Conservation (phyloP, 495 filamentous ascomycete species). For the Hyphodiscus hymeniophilus region DNA sequence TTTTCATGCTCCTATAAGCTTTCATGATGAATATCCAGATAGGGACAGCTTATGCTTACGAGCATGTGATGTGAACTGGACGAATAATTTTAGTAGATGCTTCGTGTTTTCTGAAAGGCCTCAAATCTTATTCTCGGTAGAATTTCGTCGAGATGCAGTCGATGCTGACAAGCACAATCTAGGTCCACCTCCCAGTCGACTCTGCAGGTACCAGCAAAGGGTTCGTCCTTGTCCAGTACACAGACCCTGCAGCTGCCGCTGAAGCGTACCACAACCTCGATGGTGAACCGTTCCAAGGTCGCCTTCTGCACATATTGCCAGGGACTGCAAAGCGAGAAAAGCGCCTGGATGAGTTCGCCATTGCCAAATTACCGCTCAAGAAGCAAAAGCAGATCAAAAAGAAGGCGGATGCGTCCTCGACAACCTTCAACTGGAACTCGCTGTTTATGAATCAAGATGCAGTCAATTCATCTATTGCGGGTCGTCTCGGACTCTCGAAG, state of each 20-base stretch:
- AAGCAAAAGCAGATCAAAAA: conserved; percentile 86
- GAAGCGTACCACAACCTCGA: conserved; percentile 69
- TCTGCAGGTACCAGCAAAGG: conserved; percentile 65
- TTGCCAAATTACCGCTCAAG: conserved; percentile 85
- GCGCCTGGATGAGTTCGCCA: conserved; percentile 74
- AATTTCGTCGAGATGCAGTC: background rate
- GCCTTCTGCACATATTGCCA: conserved; percentile 81
- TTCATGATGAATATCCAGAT: conserved; percentile 94
- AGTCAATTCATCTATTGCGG: conserved; percentile 83
- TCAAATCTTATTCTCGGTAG: conserved; percentile 13
- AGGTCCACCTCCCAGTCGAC: conserved; percentile 80
- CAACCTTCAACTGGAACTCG: conserved; percentile 91
- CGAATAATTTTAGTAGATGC: conserved; percentile 59
- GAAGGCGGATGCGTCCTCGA: conserved; percentile 65
- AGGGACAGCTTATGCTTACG: conserved; percentile 94
- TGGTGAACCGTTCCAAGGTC: conserved; percentile 79
- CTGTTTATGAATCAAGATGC: conserved; percentile 97
- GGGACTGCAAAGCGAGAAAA: conserved; percentile 71
- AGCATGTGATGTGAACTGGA: conserved; percentile 52
- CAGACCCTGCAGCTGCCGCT: conserved; percentile 59
- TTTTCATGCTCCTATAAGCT: conserved; percentile 25
- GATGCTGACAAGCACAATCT: conserved; percentile 25
- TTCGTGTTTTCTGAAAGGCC: conserved; percentile 31
- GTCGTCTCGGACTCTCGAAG: conserved; percentile 81
- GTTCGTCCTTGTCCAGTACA: conserved; percentile 79